Conservation (phyloP, 306 rosid genomes). For the Hylodesmum podocarpum region DNA sequence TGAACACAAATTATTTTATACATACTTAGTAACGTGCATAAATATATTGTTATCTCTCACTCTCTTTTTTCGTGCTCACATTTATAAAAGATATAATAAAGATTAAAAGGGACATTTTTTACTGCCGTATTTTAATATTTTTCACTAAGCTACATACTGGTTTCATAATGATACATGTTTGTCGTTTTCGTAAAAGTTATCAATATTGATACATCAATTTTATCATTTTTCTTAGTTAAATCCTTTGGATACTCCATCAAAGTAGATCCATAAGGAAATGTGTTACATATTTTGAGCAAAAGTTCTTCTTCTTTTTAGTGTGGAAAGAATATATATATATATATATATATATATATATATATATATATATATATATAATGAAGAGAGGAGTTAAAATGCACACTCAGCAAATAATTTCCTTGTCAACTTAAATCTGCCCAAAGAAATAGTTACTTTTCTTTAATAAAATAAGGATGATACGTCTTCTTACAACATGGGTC, state of each 20-base stretch:
- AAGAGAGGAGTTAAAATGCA: neutral
- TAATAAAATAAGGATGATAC: neutral
- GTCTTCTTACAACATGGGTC: neutral
- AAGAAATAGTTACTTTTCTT: neutral
- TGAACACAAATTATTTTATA: neutral
- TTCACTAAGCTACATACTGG: neutral
- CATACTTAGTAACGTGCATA: neutral
- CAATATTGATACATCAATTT: slow-evolving; percentile 10
- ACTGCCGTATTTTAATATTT: neutral
- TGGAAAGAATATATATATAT: neutral
- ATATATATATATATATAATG: neutral
- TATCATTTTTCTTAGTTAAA: neutral
- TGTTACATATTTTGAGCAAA: neutral
- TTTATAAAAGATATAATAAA: neutral
- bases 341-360: too few relatives aligned
- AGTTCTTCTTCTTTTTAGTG: neutral
- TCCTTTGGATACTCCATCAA: neutral
- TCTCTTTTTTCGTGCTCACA: neutral
- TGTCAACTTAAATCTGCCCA: neutral
- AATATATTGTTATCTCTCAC: neutral
- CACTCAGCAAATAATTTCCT: neutral
- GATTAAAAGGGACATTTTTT: neutral
- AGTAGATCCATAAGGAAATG: neutral
- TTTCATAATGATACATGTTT: neutral
- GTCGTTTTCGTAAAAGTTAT: slow-evolving; percentile 10